Percentiles rank a stretch among this genome's conserved stretches.
Conservation (phyloP, 306 rosid species). For the Lathyrus tuberosus region DNA sequence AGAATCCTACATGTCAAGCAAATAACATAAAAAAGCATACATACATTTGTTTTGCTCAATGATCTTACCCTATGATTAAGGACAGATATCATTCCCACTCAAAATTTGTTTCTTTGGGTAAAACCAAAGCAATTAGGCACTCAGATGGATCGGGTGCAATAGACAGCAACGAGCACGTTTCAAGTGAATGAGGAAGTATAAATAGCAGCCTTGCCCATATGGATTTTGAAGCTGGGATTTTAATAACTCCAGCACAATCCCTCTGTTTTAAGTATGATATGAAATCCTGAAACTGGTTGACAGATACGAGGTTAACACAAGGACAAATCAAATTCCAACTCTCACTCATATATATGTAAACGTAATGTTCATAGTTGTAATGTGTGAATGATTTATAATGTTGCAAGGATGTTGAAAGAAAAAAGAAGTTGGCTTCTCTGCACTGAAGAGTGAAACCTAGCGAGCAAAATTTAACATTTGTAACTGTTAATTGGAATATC, state of each 20-base stretch:
- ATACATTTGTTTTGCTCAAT: slow-evolving; percentile 7
- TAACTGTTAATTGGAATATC: background rate
- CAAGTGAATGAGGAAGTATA: slow-evolving; percentile 82
- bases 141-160: slow-evolving; percentile 70
- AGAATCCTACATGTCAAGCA: background rate
- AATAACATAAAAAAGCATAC: background rate
- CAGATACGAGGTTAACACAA: slow-evolving; percentile 36
- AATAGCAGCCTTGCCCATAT: slow-evolving; percentile 94
- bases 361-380: slow-evolving; percentile 1
- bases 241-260: slow-evolving; percentile 96
- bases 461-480: background rate
- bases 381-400: slow-evolving; percentile 29
- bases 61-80: slow-evolving; percentile 25
- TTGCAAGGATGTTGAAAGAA: slow-evolving; percentile 14
- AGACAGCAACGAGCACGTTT: slow-evolving; percentile 75
- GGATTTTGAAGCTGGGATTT: slow-evolving; percentile 74
- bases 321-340: slow-evolving; percentile 6
- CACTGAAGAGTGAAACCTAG: slow-evolving; percentile 1
- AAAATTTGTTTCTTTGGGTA: slow-evolving; percentile 89
- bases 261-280: slow-evolving; percentile 89
- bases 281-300: slow-evolving; percentile 91
- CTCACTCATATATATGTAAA: background rate
- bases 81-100: slow-evolving; percentile 70
- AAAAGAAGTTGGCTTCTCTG: background rate
- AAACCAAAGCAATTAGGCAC: slow-evolving; percentile 80